Evolutionary conservation across 192 early-diverging fungal genomes (phyloP).

Genomic region (Backusella psychrophila): DNA sequence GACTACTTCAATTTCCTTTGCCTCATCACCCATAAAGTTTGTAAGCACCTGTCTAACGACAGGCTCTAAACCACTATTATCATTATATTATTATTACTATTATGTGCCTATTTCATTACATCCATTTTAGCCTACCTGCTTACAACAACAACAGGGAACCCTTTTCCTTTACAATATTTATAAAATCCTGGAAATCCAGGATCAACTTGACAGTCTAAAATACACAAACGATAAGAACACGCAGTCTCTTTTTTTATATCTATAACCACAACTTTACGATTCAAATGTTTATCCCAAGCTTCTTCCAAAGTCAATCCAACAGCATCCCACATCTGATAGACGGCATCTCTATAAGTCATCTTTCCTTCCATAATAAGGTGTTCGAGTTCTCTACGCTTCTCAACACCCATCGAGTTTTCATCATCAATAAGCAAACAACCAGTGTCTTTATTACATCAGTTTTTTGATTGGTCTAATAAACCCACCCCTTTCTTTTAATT

Average conservation of each 20-base stretch:
- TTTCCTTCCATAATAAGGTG: constrained; percentile 38
- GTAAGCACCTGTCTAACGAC: constrained; percentile 52
- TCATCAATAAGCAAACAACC: constrained; percentile 52
- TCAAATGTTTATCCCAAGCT: constrained; percentile 34
- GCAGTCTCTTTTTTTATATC: background rate
- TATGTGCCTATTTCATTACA: background rate
- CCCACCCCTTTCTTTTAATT: background rate
- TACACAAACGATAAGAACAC: background rate
- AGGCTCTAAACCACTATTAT: constrained; percentile 49
- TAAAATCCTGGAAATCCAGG: constrained; percentile 58
- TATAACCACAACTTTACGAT: constrained; percentile 16
- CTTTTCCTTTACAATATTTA: constrained; percentile 43
- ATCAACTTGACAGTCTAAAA: constrained; percentile 55
- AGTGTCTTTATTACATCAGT: constrained; percentile 34
- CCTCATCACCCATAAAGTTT: constrained; percentile 45
- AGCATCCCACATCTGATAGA: constrained; percentile 36
- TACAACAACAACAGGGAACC: constrained; percentile 62
- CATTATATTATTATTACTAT: background rate
- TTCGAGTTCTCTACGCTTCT: constrained; percentile 39
- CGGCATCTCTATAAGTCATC: constrained; percentile 40
- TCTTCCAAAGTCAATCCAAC: constrained; percentile 37
- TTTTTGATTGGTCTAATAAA: background rate
- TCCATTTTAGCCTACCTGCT: constrained; percentile 37
- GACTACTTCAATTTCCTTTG: constrained; percentile 51
- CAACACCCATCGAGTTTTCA: constrained; percentile 37